Base-by-base conservation (phyloP, 306 rosid species). In the Rosa rugosa region DNA sequence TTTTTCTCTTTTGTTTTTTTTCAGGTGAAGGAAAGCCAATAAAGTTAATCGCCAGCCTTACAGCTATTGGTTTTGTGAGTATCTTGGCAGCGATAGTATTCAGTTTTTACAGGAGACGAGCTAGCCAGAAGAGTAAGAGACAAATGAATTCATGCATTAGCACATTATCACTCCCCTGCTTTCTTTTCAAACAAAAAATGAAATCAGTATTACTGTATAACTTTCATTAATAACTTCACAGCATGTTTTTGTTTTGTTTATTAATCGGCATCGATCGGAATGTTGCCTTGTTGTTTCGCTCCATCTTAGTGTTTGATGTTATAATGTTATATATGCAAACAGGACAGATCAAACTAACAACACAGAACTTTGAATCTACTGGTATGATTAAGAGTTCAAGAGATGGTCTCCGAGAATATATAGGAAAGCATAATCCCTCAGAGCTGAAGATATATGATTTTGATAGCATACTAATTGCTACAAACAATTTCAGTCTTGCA, bases 101-200 rank as follows among this genome's bases (percentile, higher is more conserved):
- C 18, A 9, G 46, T n/a, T 38, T 75, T 38, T 41, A 16, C 66
- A 53, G 53, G 25, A 5, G 57, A 53, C 62, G 62, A 76, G 75
- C 81, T 6, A 79, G 17, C 8, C 25, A 10, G 53, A 79, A 27
- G 46, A 51, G 86, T 83, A 83, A 60, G 73, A 68, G 57, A 27
- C 4, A 2, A 2, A 25, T 10, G 20, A 27, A 27, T 62, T 22
- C 36, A 25, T 20, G 31, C 36, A 34, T 13, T 23, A 69, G 34
- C 4, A 42, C 36, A n/a, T 44, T 41, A 41, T 5, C 44, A 4
- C 44, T 41, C 6, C 44, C 27, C 27, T 25, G 44, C 44, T 41
- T 7, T 41, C 6, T 41, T 41, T 41, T 41, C 1, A 41, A 41
- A 7, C 0, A 41, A 5, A 42, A 41, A 54, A 42, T 54, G 10